Conservation (phyloP, 176 grass and related monocot genomes). For the Carex cristatella region DNA sequence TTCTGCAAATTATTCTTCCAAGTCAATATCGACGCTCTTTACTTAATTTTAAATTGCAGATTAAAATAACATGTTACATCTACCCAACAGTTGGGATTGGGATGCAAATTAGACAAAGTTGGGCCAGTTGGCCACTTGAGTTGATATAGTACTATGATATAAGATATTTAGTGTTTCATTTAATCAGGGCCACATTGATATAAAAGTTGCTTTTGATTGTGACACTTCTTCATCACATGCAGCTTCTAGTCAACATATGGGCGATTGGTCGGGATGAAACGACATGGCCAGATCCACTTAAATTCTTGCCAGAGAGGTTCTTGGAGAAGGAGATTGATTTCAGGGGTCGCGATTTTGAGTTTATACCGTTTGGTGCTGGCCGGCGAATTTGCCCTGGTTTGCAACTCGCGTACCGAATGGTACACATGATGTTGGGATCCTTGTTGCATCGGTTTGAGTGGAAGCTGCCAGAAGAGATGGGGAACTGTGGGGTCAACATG, state of each 20-base stretch:
- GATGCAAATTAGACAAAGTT: background rate
- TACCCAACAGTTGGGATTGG: background rate
- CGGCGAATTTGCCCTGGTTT: conserved; percentile 26
- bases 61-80: background rate
- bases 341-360: background rate
- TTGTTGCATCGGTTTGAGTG: conserved; percentile 33
- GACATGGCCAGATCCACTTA: conserved; percentile 19
- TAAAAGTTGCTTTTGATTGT: background rate
- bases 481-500: conserved; percentile 12
- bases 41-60: background rate
- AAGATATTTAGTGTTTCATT: background rate
- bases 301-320: conserved; percentile 45
- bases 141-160: background rate
- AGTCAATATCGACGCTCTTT: background rate
- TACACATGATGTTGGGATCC: conserved; percentile 33
- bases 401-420: conserved; percentile 17
- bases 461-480: background rate
- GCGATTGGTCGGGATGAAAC: conserved; percentile 23
- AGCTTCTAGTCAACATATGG: conserved; percentile 41
- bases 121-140: background rate
- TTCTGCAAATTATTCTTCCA: background rate
- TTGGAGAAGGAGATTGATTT: conserved; percentile 9
- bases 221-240: background rate
- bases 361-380: conserved; percentile 36
- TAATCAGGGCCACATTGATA: background rate